phyloP scores from a whole-genome alignment of 192 early-diverging fungal genomes.

The Hyaloraphidium curvatum region DNA sequence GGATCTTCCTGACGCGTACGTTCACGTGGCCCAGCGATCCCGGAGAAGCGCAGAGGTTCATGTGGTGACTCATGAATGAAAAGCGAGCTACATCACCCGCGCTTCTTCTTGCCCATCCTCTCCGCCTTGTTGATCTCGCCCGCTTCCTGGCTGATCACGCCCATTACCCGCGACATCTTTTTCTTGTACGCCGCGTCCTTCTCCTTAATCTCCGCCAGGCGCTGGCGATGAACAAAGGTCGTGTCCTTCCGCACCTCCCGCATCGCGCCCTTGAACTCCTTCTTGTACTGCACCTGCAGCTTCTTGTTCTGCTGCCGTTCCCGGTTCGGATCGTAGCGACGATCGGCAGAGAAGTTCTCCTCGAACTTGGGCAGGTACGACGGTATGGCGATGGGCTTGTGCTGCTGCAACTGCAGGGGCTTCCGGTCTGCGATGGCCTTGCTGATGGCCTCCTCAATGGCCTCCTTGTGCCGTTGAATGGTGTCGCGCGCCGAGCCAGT shows the following conservation, averaged over 20 bases:
- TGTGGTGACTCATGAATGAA: slow-evolving; percentile 65
- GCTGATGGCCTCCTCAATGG: too few species aligned
- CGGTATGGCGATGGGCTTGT: slow-evolving; percentile 67
- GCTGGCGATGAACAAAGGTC: slow-evolving; percentile 60
- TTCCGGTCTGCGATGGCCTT: too few species aligned
- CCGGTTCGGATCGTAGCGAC: slow-evolving; percentile 50
- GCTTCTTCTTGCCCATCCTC: too few species aligned
- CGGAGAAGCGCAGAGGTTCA: slow-evolving; percentile 57
- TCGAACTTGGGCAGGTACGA: slow-evolving; percentile 85
- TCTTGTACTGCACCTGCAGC: slow-evolving; percentile 62
- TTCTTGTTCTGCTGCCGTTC: slow-evolving; percentile 55
- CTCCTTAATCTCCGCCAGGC: slow-evolving; percentile 41
- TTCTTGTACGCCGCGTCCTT: slow-evolving; percentile 68
- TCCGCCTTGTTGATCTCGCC: too few species aligned
- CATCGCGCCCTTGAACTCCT: slow-evolving; percentile 84
- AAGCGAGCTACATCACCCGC: too few species aligned
- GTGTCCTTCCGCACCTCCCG: slow-evolving; percentile 91
- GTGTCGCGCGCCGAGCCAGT: too few species aligned
- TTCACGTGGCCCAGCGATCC: slow-evolving; percentile 60
- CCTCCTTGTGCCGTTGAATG: too few species aligned
- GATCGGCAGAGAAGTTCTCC: slow-evolving; percentile 19
- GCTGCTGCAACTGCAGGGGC: slow-evolving; percentile 66
- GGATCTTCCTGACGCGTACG: slow-evolving; percentile 50
- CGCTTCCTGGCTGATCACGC: too few species aligned
- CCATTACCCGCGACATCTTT: slow-evolving; percentile 82